Base-by-base conservation (phyloP, 129 eudicot species). In the Flaveria ramosissima region DNA sequence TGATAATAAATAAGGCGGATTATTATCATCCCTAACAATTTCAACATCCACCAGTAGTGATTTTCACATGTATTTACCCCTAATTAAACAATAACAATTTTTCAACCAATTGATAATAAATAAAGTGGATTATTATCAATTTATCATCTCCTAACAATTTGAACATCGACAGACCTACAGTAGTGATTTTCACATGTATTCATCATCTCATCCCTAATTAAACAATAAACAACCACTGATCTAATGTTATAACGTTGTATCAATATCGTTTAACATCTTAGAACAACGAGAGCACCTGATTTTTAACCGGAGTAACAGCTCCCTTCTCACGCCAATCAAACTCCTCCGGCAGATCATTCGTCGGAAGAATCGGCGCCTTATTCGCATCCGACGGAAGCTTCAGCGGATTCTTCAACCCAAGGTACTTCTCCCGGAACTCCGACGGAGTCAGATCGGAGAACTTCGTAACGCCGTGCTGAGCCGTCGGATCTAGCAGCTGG, bases 401-500 rank as follows among this genome's bases (percentile, higher is more conserved):
- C 4, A 63, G 19, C 7, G 45, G 19, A 8, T 15, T 32, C 11
- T 63, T 63, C 20, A 63, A 63, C 12, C 69, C 69, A 27, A 63
- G 45, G 42, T 63, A 63, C 17, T 63, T 63, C 45, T 15, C 1
- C 46, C 46, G 11, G 21, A 63, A 63, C 69, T 63, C 69, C 11
- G 69, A 15, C 13, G 69, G 69, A 7, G 69, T 63, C 7, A 63
- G 16, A 63, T 63, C 69, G 19, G 69, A 63, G 11, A 63, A 63
- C 46, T 63, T 63, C 8, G 69, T 63, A 7, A 63, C 69, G 3
- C 69, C 69, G 42, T 63, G 69, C 46, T 63, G 46, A 30, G 69
- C 69, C n/a, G 69, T 63, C 21, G 69, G 69, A 63, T 63, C 69
- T 10, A 63, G 69, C 69, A 63, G 23, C 69, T 63, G 69, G 23